Percentiles rank a stretch among this genome's conserved stretches.
These are phyloP conservation scores for Boletales sp. DNA, from an alignment of 768 basidiomycete species.

Conservation along the genomic window DNA sequence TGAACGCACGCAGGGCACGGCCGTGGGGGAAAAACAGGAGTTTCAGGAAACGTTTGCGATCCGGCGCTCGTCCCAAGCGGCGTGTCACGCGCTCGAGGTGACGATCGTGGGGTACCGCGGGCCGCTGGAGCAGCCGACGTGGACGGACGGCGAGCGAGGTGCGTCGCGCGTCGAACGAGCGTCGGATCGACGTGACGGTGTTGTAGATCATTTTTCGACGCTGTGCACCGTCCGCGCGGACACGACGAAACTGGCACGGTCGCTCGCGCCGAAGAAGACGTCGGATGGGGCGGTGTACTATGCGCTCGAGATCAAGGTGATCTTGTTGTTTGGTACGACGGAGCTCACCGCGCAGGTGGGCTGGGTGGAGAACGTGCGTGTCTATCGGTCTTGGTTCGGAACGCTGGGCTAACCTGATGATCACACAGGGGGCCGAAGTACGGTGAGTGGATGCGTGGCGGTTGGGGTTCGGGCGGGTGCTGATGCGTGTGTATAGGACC, in stretches of 20 bases:
- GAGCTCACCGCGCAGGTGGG: conserved; percentile 50
- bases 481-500: conserved; percentile 13
- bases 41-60: conserved; percentile 38
- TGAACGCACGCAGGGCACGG: conserved; percentile 34
- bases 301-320: conserved; percentile 31
- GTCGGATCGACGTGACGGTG: too few relatives aligned
- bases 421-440: conserved; percentile 32
- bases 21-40: conserved; percentile 43
- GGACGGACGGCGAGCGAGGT: conserved; percentile 36
- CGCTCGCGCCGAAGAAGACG: conserved; percentile 16
- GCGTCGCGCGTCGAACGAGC: neutral
- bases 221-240: conserved; percentile 35
- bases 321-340: conserved; percentile 50
- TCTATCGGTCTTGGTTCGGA: too few relatives aligned
- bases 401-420: neutral
- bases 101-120: conserved; percentile 33
- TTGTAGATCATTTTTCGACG: conserved; percentile 32
- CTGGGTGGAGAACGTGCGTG: conserved; percentile 48
- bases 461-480: neutral
- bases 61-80: conserved; percentile 21
- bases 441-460: conserved; percentile 23
- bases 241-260: conserved; percentile 26
- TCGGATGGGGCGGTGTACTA: conserved; percentile 24
- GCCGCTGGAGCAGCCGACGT: conserved; percentile 20
- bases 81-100: conserved; percentile 18